Percentiles rank a stretch among this genome's conserved stretches.
These are phyloP conservation scores for Pueraria montana DNA, from an alignment of 306 rosid species.

Conservation along the genomic window DNA sequence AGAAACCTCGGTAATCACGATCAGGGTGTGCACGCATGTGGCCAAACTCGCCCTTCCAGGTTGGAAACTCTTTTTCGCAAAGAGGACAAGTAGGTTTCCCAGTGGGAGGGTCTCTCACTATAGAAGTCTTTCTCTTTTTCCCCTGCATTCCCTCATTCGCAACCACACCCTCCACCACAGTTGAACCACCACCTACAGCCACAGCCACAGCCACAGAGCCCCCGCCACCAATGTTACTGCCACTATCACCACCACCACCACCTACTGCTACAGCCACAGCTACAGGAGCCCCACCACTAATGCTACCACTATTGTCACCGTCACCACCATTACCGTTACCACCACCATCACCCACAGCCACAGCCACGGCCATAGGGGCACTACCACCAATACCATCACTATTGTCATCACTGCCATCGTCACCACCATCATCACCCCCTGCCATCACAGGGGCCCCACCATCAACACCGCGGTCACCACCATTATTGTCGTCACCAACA, in stretches of 20 bases:
- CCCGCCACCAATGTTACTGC: neutral
- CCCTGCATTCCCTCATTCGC: neutral
- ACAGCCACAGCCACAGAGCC: neutral
- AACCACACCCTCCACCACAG: neutral
- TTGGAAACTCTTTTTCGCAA: constrained; percentile 32
- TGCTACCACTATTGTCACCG: too few relatives aligned
- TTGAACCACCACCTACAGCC: neutral
- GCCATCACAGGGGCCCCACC: too few relatives aligned
- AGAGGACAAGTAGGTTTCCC: constrained; percentile 45
- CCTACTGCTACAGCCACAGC: too few relatives aligned
- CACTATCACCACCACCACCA: neutral
- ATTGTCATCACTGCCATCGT: neutral
- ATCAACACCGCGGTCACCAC: neutral
- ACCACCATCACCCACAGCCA: neutral
- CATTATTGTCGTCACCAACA: neutral
- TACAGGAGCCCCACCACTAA: too few relatives aligned
- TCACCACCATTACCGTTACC: too few relatives aligned
- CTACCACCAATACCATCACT: neutral
- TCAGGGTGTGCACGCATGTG: constrained; percentile 59
- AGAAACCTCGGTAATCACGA: constrained; percentile 47
- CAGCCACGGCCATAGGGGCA: too few relatives aligned
- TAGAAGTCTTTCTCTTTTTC: constrained; percentile 32
- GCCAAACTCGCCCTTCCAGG: constrained; percentile 58
- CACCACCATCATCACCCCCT: neutral
- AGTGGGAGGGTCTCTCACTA: constrained; percentile 37